Percentiles rank a stretch among this genome's conserved stretches.
phyloP scores from a whole-genome alignment of 495 filamentous ascomycete genomes.

The Penicillium psychrofluorescens region DNA sequence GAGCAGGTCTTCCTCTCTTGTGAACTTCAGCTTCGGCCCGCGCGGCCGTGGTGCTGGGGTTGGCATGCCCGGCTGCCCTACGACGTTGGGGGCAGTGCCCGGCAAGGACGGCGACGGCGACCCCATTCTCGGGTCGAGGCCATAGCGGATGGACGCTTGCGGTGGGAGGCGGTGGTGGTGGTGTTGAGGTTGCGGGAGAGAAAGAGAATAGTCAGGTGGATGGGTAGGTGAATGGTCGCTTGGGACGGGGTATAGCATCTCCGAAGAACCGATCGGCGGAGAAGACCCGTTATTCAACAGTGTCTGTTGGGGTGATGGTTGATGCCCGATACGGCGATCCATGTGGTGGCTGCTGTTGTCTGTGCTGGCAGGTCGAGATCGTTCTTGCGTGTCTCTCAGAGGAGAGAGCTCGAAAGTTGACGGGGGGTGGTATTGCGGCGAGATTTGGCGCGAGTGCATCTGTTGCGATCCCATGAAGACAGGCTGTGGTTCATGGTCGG shows the following conservation, averaged over 20 bases:
- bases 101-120: slow-evolving; percentile 18
- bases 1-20: slow-evolving; percentile 76
- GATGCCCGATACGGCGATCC: slow-evolving; percentile 3
- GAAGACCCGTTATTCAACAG: too few species aligned
- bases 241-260: slow-evolving; percentile 26
- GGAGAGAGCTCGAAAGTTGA: slow-evolving; percentile 12
- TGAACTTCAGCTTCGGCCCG: slow-evolving; percentile 85
- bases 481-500: slow-evolving; percentile 21
- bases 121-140: slow-evolving; percentile 11
- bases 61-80: slow-evolving; percentile 80
- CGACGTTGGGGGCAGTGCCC: slow-evolving; percentile 55
- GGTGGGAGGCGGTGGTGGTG: slow-evolving; percentile 70
- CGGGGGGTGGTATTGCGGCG: too few species aligned
- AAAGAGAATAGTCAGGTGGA: slow-evolving; percentile 10
- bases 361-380: slow-evolving; percentile 20
- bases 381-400: slow-evolving; percentile 25
- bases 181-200: slow-evolving; percentile 52
- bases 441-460: slow-evolving; percentile 21
- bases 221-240: slow-evolving; percentile 20
- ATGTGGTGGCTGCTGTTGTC: slow-evolving; percentile 14
- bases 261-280: slow-evolving; percentile 19
- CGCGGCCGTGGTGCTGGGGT: slow-evolving; percentile 64
- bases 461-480: slow-evolving; percentile 23
- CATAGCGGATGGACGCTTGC: slow-evolving; percentile 40
- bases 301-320: too few species aligned